Evolutionary conservation across 192 early-diverging fungal species (phyloP), one percentile per base, ranked within the genome.

Genomic region (Lobosporangium transversale): DNA sequence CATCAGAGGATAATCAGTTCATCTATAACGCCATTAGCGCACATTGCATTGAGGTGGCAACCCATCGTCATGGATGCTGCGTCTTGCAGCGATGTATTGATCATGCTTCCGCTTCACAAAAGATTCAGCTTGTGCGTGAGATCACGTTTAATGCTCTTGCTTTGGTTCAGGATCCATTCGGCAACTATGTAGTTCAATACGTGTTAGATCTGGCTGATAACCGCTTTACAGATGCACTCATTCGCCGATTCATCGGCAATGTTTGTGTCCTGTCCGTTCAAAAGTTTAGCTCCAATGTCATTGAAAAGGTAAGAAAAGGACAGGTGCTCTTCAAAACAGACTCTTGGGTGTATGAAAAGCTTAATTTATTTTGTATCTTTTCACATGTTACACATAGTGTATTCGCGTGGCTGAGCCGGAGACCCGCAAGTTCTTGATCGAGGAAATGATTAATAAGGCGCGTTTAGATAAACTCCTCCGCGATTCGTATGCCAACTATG

Each of bases 151-250:
- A 94, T 69, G 92, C 89, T 1, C 78, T 94, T 21, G 71, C 86
- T 1, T 81, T 96, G 43, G 94, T 96, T 2, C 89, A 96, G 81
- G 94, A 96, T 78, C 92, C 92, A 20, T 96, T 92, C 78, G 94
- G 93, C 23, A 96, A 96, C 83, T 96, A 96, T 61, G 94, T 96
- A 11, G 93, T 96, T 52, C 94, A 96, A 80, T 96, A 96, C 59
- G 91, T 96, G 18, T 81, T 96, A 35, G 94, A 96, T 57, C 82
- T 96, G 30, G 83, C 83, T 4, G 86, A 94, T 42, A 64, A 73
- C 20, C 84, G 81, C 18, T 94, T 87, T 55, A 86, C 89, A 14
- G 91, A 94, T 70, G 78, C 85, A 6, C 70, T 96, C 26, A 89
- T 94, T 61, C 81, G 82, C 17, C 86, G 86, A 32, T 93, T 96